Evolutionary conservation across 2,329 filamentous ascomycete genomes (phyloP).

Genomic region (Plenodomus tracheiphilus): DNA sequence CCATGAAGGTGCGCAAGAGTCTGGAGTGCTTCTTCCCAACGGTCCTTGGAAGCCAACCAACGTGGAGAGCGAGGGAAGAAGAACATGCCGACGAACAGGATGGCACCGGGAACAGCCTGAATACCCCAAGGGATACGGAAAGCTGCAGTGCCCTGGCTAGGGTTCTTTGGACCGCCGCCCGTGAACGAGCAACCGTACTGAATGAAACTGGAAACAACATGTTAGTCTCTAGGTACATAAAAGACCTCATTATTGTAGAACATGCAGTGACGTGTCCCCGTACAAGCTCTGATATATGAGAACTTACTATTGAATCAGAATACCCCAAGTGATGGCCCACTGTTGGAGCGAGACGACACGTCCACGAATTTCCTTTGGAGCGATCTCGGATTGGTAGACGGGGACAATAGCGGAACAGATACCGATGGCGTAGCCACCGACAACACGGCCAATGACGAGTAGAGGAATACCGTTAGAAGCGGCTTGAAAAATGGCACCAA

Average conservation of each 20-base stretch:
- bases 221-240: background rate
- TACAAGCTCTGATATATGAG: too few species aligned
- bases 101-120: conserved; percentile 47
- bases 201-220: conserved; percentile 66
- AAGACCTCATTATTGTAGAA: too few species aligned
- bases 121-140: conserved; percentile 51
- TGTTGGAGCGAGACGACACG: conserved; percentile 68
- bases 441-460: conserved; percentile 63
- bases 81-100: conserved; percentile 46
- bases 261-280: too few species aligned
- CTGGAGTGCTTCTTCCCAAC: conserved; percentile 67
- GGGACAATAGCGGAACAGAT: conserved; percentile 90
- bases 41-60: conserved; percentile 70
- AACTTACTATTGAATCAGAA: background rate
- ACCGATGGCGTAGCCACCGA: conserved; percentile 84
- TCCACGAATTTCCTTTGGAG: conserved; percentile 52
- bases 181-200: conserved; percentile 65
- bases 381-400: conserved; percentile 89
- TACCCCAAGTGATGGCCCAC: conserved; percentile 65
- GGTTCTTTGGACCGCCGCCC: conserved; percentile 47
- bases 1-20: conserved; percentile 61
- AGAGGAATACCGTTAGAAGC: conserved; percentile 45
- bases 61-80: conserved; percentile 60
- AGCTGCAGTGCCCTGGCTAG: conserved; percentile 49
- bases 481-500: conserved; percentile 49